Conservation (phyloP, 2,329 filamentous ascomycete species). For the Fusarium staphyleae region DNA sequence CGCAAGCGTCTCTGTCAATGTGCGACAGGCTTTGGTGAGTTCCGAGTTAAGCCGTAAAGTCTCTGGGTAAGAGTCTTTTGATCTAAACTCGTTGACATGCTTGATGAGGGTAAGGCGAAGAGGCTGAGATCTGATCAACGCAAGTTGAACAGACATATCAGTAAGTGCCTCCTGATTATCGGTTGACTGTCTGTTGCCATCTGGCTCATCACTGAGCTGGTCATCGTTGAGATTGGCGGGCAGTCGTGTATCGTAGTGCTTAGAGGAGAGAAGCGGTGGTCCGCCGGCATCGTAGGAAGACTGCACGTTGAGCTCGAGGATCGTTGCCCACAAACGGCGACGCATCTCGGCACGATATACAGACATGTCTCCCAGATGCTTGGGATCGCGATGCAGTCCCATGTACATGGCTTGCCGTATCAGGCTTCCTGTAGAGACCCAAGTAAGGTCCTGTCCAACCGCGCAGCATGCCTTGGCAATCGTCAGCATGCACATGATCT, state of each 20-base stretch:
- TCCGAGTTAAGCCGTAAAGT: constrained; percentile 55
- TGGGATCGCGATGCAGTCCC: constrained; percentile 65
- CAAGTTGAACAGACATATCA: constrained; percentile 58
- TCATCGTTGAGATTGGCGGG: constrained; percentile 62
- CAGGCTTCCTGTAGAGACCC: constrained; percentile 59
- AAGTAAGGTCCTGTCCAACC: constrained; percentile 59
- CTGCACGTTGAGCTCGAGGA: constrained; percentile 62
- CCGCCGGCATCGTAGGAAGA: constrained; percentile 59
- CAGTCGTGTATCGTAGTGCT: constrained; percentile 58
- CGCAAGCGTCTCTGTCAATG: constrained; percentile 45
- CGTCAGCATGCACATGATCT: constrained; percentile 60
- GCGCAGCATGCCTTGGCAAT: constrained; percentile 57
- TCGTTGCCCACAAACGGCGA: constrained; percentile 62
- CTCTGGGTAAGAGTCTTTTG: constrained; percentile 54
- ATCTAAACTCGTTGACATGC: constrained; percentile 56
- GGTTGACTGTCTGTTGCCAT: constrained; percentile 25
- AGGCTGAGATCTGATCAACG: constrained; percentile 53
- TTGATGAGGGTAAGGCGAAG: constrained; percentile 54
- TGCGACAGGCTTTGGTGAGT: constrained; percentile 50
- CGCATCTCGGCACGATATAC: constrained; percentile 60
- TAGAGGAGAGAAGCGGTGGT: constrained; percentile 53
- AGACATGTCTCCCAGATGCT: constrained; percentile 56
- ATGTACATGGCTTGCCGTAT: constrained; percentile 64
- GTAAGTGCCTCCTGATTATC: constrained; percentile 41
- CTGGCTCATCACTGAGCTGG: constrained; percentile 52